These are phyloP conservation scores for Dothidotthia symphoricarpi DNA, from an alignment of 2,329 filamentous ascomycete genomes.

Conservation along the genomic window DNA sequence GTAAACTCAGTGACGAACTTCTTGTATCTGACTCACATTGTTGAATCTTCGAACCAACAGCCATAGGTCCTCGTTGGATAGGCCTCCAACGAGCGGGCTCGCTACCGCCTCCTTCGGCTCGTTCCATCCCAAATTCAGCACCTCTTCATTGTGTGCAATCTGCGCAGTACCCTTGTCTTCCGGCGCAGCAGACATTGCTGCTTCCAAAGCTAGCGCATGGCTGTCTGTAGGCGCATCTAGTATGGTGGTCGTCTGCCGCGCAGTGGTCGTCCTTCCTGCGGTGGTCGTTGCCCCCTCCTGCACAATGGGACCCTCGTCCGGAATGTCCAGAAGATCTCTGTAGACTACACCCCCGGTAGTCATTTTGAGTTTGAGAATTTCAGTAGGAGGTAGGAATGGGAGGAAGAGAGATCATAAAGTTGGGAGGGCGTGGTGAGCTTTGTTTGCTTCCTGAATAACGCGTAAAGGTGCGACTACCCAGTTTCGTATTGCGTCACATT, in stretches of 20 bases:
- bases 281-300: constrained; percentile 28
- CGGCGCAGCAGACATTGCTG: constrained; percentile 34
- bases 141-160: constrained; percentile 50
- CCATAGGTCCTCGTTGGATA: constrained; percentile 73
- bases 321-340: constrained; percentile 40
- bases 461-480: too few species aligned
- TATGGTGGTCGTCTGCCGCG: constrained; percentile 34
- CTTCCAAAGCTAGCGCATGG: constrained; percentile 48
- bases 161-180: constrained; percentile 48
- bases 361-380: too few species aligned
- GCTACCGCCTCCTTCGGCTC: constrained; percentile 57
- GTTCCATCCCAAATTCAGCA: constrained; percentile 69
- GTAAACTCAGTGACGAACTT: too few species aligned
- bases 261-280: too few species aligned
- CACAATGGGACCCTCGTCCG: constrained; percentile 32
- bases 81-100: constrained; percentile 62
- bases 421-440: too few species aligned
- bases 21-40: constrained; percentile 51
- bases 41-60: constrained; percentile 70
- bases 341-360: constrained; percentile 24
- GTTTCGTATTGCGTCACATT: too few species aligned
- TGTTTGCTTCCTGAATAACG: too few species aligned
- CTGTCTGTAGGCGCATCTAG: constrained; percentile 47
- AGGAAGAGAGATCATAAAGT: too few species aligned
- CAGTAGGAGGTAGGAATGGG: too few species aligned